Base-by-base conservation (phyloP, 352 stramenopile species). In the Elongisporangium senticosum region DNA sequence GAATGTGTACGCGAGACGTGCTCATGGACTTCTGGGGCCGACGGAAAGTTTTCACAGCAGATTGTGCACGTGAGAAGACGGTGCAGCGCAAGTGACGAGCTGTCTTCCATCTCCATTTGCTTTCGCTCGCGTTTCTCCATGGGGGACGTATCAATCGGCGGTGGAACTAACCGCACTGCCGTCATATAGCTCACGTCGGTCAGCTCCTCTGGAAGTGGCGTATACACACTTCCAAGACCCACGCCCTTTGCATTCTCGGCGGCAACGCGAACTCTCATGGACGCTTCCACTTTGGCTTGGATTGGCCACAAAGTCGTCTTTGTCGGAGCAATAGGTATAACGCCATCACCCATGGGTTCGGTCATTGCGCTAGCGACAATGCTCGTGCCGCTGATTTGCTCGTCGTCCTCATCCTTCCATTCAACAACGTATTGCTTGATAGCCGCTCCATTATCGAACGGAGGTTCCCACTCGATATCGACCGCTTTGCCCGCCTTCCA, bases 231-330 rank as follows among this genome's bases (percentile, higher is more conserved):
- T 4, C 77, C 65, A 14, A 85, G 52, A 3, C 84, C 82, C 1
- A 74, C 51, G 3, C 84, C 84, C 59, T 87, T 86, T 0, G 51
- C 59, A 49, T 93, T 93, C 33, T 87, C 59, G 24, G 84, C 84
- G 5, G 75, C 72, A 1, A 91, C 67, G 5, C 82, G 75, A 8
- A 91, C 53, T 1, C 71, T 67, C 17, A 91, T 64, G 0, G 79
- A 79, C n/a, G 52, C 56, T 28, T 79, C 77, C 15, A 58, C 63
- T 10, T 79, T 53, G 1, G 71, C 39, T 10, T 71, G 59, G 43
- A 91, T 89, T 1, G 82, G 79, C 82, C 82, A 91, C 17, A 91
- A 39, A 0, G 82, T 91, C 6, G 82, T 89, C 28, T 63, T 81
- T 17, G 71, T 83, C 8, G 74, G 66, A 5, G 58, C n/a, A 21